Evolutionary conservation across 2,329 filamentous ascomycete species (phyloP), one percentile per base, ranked within the genome.

Genomic region (Calcarisporium arbuscula): DNA sequence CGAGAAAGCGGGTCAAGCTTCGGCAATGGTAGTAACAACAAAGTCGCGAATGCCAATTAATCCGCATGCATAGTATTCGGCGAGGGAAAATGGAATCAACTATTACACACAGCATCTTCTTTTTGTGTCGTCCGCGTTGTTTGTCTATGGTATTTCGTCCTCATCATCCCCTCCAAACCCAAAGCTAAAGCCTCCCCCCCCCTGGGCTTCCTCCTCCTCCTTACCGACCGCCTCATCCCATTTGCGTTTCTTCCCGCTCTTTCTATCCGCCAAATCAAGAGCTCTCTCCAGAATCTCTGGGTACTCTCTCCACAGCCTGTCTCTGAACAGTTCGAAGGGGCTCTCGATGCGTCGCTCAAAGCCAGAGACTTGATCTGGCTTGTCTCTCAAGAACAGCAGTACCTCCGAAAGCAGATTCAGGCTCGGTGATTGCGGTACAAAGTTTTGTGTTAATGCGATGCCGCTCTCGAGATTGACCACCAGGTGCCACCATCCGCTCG

Each of bases 401-500:
- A 88, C 88, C 28, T 86, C 78, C 0, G 72, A 67, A 3, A 95
- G 61, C 49, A 90, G 82, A 20, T 60, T 56, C 12, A 64, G 44
- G 28, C 48, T 57, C 5, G 57, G 54, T 5, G 77, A 78, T 41
- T 66, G 65, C 25, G 92, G 89, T 10, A 96, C 85, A 53, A 96
- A 95, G 55, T 96, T 96, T 56, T 96, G 90, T 7, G 90, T 96
- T 44, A 96, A 72, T 5, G 90, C 92, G 43, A 96, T 84, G 28
- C 85, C 83, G 10, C 77, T 72, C 47, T 88, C 83, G 2, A 95
- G 65, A 52, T 96, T 96, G 29, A 96, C 80, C 8, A 96, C 92
- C 20, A 96, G 67, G 66, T 96, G 90, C 80, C 92, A 96, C 90
- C 90, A 96, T 6, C 90, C 89, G 33, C 82, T 88, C 0, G 92